Percentiles rank a stretch among this genome's conserved stretches.
Conservation (phyloP, 2,329 filamentous ascomycete species). For the Dryadomyces quercivorus region DNA sequence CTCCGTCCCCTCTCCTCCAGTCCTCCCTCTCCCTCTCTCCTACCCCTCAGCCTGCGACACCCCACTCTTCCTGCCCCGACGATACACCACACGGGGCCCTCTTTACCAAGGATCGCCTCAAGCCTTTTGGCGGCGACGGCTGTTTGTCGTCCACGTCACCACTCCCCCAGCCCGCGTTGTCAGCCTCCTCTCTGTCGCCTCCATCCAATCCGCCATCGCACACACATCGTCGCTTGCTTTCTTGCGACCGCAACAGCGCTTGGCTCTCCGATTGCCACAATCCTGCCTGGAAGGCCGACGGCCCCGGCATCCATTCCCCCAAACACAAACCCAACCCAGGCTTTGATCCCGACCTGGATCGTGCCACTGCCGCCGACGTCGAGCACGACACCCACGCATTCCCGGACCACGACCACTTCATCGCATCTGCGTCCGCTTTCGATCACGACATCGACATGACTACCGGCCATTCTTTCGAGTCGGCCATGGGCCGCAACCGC, state of each 20-base stretch:
- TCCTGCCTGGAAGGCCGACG: constrained; percentile 34
- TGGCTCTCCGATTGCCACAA: constrained; percentile 8
- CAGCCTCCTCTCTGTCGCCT: constrained; percentile 1
- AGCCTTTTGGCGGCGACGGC: constrained; percentile 23
- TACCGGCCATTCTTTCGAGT: constrained; percentile 45
- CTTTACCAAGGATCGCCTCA: constrained; percentile 16
- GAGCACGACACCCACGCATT: constrained; percentile 15
- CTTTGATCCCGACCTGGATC: constrained; percentile 15
- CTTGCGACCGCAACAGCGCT: neutral
- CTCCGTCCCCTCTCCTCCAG: constrained; percentile 20
- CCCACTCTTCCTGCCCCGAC: constrained; percentile 22
- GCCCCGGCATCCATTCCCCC: constrained; percentile 9
- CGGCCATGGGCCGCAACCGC: constrained; percentile 43
- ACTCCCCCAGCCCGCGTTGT: neutral
- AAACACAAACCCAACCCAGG: neutral
- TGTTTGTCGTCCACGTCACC: constrained; percentile 13
- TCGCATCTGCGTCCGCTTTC: constrained; percentile 3
- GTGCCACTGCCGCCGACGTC: constrained; percentile 30
- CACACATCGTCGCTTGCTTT: constrained; percentile 6
- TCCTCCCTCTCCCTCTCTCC: constrained; percentile 24
- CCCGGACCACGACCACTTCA: constrained; percentile 4
- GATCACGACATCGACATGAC: constrained; percentile 39
- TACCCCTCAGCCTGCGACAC: constrained; percentile 32
- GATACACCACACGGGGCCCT: constrained; percentile 4
- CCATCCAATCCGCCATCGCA: constrained; percentile 1